Base-by-base conservation (phyloP, 352 stramenopile genomes). In the Peronospora farinosa region DNA sequence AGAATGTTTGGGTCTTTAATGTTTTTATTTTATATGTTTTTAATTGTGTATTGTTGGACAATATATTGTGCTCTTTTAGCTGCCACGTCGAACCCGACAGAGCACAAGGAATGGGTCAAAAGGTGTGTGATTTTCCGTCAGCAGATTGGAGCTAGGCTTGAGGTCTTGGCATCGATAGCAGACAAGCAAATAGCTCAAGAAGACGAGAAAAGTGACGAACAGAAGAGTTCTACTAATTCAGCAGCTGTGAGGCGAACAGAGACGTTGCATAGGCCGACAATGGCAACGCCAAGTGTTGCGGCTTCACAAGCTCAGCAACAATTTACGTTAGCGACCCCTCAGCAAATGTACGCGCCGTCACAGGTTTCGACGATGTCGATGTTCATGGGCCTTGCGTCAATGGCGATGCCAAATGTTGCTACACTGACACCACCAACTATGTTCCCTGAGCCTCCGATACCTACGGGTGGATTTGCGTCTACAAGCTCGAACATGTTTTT, bases 101-200 rank as follows among this genome's bases (percentile, higher is more conserved):
- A 92, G 46, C 74, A 89, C 61, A 89, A 86, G 40, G 72, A 86
- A 39, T 92, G 82, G 82, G 46, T 82, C 1, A 57, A 69, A 39
- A 82, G 79, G 36, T 92, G 82, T 57, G 40, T 80, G 2, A 56
- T 52, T 12, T 73, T 74, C 37, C 72, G 80, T 2, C 72, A 92
- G 54, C 79, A 92, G 50, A 75, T 92, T 49, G 79, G 76, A 35
- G 63, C 74, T 5, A 71, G 79, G 0, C 63, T 92, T 6, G 82
- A 91, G 46, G 57, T 90, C 28, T 31, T 92, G 37, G 82, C 82
- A 5, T 90, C 82, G 19, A 55, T 92, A 13, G 79, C 79, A 4
- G 82, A 92, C 52, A 88, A 83, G 28, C 82, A 90, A 40, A 84
- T 92, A 21, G 78, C 74, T 7, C 69, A 70, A 11, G 72, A 88